A percentile compares a stretch with the other conserved stretches of the same genome.
Evolutionary conservation across 176 grass and related monocot genomes (phyloP).

Genomic region (Carex myosuroides): DNA sequence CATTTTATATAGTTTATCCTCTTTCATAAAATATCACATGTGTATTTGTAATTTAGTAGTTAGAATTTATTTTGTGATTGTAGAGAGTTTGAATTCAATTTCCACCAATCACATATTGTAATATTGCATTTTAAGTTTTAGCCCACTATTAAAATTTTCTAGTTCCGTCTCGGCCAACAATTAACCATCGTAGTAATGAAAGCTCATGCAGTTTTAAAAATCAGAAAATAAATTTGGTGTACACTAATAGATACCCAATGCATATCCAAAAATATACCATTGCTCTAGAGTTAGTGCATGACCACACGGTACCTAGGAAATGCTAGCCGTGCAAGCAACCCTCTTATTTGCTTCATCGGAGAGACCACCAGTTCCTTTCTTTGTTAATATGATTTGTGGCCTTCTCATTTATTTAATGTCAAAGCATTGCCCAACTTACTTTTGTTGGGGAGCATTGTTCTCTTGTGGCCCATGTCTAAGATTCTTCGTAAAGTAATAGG

Average conservation of each 20-base stretch:
- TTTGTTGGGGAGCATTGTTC: not conserved
- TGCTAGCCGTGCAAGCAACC: conserved; percentile 21
- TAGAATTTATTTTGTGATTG: too few relatives aligned
- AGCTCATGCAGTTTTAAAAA: not conserved
- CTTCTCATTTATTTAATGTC: not conserved
- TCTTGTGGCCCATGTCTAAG: not conserved
- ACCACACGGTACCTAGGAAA: conserved; percentile 17
- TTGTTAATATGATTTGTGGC: not conserved
- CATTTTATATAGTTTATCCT: too few relatives aligned
- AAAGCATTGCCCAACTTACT: not conserved
- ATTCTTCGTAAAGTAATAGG: not conserved
- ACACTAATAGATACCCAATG: not conserved
- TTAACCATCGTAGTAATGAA: too few relatives aligned
- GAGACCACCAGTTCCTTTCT: not conserved
- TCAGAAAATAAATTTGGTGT: not conserved
- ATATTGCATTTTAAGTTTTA: too few relatives aligned
- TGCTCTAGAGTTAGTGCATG: not conserved
- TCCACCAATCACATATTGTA: too few relatives aligned
- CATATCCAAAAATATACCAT: not conserved
- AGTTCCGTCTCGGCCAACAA: too few relatives aligned
- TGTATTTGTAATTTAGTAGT: too few relatives aligned
- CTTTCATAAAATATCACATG: too few relatives aligned
- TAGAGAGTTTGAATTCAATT: too few relatives aligned
- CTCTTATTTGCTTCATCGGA: not conserved
- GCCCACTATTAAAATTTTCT: too few relatives aligned